Percentiles rank a stretch among this genome's conserved stretches.
Evolutionary conservation across 108 stramenopile genomes (phyloP).

Genomic region (Epithemia pelagica): DNA sequence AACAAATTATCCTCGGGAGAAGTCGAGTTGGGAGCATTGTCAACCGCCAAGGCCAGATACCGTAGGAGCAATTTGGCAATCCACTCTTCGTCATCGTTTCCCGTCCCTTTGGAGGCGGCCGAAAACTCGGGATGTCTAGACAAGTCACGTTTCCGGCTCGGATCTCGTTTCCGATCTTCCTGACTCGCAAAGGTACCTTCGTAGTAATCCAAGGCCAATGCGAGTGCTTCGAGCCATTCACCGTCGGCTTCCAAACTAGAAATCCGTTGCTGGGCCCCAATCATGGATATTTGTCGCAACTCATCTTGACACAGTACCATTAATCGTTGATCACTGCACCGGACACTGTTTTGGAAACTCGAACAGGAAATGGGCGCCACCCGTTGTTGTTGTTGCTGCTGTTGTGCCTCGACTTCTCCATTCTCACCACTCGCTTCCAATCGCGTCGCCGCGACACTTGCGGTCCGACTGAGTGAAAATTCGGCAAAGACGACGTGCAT

Average conservation of each 20-base stretch:
- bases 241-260: constrained; percentile 78
- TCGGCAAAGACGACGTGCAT: constrained; percentile 75
- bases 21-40: constrained; percentile 67
- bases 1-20: background rate
- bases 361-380: constrained; percentile 13
- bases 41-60: constrained; percentile 81
- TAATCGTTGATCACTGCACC: constrained; percentile 64
- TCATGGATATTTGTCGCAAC: constrained; percentile 50
- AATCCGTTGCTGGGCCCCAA: constrained; percentile 54
- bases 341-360: constrained; percentile 76
- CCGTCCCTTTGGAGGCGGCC: constrained; percentile 18
- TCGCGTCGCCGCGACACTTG: constrained; percentile 10
- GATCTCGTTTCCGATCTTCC: constrained; percentile 51
- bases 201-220: constrained; percentile 80
- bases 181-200: constrained; percentile 65
- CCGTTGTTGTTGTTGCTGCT: too few relatives aligned
- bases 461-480: constrained; percentile 56
- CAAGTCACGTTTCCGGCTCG: constrained; percentile 29
- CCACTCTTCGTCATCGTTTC: constrained; percentile 78
- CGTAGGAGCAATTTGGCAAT: constrained; percentile 78
- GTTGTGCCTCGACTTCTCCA: background rate
- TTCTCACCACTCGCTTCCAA: background rate
- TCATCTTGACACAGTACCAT: constrained; percentile 69
- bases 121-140: constrained; percentile 9
- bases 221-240: constrained; percentile 94